These are phyloP conservation scores for Lactifluus pinguis DNA, from an alignment of 768 basidiomycete genomes.

Conservation along the genomic window DNA sequence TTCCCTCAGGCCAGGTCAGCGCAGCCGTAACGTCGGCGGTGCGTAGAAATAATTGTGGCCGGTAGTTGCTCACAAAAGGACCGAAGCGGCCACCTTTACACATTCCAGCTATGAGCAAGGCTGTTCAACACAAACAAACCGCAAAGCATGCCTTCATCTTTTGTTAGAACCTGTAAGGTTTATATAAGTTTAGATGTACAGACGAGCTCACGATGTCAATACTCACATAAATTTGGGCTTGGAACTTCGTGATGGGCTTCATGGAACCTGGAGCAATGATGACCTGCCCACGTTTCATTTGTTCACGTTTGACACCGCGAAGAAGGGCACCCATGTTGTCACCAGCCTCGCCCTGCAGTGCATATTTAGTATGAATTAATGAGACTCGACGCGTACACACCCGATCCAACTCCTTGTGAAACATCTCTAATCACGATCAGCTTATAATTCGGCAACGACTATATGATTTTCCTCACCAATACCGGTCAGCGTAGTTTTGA, in stretches of 20 bases:
- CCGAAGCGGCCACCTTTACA: conserved; percentile 64
- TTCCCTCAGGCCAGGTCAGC: conserved; percentile 81
- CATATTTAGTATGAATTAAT: background rate
- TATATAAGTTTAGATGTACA: background rate
- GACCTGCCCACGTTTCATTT: conserved; percentile 88
- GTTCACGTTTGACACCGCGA: conserved; percentile 95
- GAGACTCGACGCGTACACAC: conserved; percentile 30
- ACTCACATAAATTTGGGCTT: conserved; percentile 82
- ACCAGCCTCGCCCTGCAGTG: conserved; percentile 78
- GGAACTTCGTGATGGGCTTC: conserved; percentile 91
- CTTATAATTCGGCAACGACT: background rate
- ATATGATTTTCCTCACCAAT: conserved; percentile 47
- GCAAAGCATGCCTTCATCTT: conserved; percentile 58
- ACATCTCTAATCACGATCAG: conserved; percentile 65
- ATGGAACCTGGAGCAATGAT: conserved; percentile 83
- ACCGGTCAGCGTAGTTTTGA: conserved; percentile 94
- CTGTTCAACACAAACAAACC: background rate
- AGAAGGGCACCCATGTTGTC: conserved; percentile 99
- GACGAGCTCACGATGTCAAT: background rate
- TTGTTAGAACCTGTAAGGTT: conserved; percentile 59
- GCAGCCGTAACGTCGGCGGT: conserved; percentile 88
- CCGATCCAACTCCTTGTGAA: conserved; percentile 98
- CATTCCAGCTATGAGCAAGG: background rate
- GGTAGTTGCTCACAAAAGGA: conserved; percentile 90
- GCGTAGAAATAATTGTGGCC: conserved; percentile 91